Base-by-base conservation (phyloP, 352 stramenopile genomes). In the Phytophthora palmivora region DNA sequence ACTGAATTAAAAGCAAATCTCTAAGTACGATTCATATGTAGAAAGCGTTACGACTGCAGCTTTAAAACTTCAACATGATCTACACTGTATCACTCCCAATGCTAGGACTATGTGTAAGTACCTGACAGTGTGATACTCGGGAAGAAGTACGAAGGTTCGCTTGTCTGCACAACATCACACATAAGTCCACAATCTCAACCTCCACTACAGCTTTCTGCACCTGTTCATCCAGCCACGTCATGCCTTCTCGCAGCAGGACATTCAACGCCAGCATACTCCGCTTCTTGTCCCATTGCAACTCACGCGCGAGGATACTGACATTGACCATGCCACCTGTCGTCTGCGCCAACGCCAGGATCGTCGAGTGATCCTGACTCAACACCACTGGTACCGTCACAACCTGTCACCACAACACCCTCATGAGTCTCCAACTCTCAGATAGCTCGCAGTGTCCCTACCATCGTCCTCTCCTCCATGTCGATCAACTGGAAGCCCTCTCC, bases 211-310 rank as follows among this genome's bases (percentile, higher is more conserved):
- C 22, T 34, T 34, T 21, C 10, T 46, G 18, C 24, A 95, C 84
- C 82, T 97, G 80, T 28, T 96, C 82, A 71, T 99, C 97, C 24
- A 99, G 63, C 97, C 97, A 99, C 28, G 91, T 96, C 92, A 99
- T 99, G 44, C 96, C 95, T 71, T 98, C 91, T 22, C 87, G 75
- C 15, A 98, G 65, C 32, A 99, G 79, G 32, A 98, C 67, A 56
- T 97, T 89, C 5, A 99, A 73, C 15, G 90, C 93, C 24, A 97
- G 74, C 63, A 97, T 94, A 30, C 89, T 96, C 14, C 96, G 82
- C 56, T 98, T 97, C 33, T 89, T 80, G 58, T 92, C 87, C 95
- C 96, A 99, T 6, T 78, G 64, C 24, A 97, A 79, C 54, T 88
- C 78, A 24, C 82, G 76, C 16, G 72, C 73, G 18, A 99, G 75